Evolutionary conservation across 1,139 yeast genomes (phyloP), one percentile per base, ranked within the genome.

Genomic region (Candida freyschussii): DNA sequence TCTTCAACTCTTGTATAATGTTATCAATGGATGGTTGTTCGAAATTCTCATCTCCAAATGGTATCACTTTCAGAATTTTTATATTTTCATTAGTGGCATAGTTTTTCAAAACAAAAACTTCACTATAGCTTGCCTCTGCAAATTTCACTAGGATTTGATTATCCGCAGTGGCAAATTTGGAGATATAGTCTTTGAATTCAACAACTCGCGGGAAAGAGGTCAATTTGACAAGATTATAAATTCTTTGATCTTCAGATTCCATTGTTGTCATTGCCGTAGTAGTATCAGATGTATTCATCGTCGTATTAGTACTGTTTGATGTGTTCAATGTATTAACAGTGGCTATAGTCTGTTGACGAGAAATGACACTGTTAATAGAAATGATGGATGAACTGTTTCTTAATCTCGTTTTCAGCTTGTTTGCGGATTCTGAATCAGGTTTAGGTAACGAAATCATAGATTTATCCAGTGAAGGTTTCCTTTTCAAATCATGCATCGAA

Each of bases 361-460:
- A 42, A 2, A 40, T 33, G n/a, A 38, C 41, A 6, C 68, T 52
- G 45, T 58, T 45, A 49, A 67, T 37, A 9, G 74, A 67, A 34
- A 71, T 44, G 24, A 75, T 52, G 3, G 81, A 74, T 2, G 72
- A 62, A 16, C 78, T 72, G 35, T 71, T 72, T 40, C 66, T 63
- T 30, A 76, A 56, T 45, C 72, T 75, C 40, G 65, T 65, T 42
- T 68, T 65, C 30, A 75, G 59, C 44, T 73, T 75, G 42, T 69
- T 75, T 28, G 76, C 62, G 10, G 80, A 70, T 11, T 65, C 66
- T 22, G 68, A 70, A 36, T 69, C 72, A 7, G 78, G 77, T 29
- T 33, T 44, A 1, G 82, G 83, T 37, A 72, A 53, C 4, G 82
- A 75, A n/a, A 76, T 76, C 54, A 63, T 61, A 5, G 62, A 43